These are phyloP conservation scores for Prunus davidiana DNA, from an alignment of 306 rosid genomes.

Conservation along the genomic window DNA sequence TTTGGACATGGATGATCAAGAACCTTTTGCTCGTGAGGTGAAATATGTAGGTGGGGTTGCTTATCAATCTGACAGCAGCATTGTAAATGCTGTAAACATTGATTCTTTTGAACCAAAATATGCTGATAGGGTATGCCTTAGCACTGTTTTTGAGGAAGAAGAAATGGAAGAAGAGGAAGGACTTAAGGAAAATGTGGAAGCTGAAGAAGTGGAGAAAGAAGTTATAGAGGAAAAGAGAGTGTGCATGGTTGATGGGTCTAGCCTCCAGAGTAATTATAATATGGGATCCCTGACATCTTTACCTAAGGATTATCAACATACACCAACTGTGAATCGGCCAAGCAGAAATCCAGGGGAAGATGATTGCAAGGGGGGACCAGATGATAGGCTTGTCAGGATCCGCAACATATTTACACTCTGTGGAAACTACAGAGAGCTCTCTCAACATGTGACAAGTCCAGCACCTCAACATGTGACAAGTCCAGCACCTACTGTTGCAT, in stretches of 20 bases:
- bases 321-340: slow-evolving; percentile 19
- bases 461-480: slow-evolving; percentile 44
- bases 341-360: slow-evolving; percentile 42
- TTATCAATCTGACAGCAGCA: slow-evolving; percentile 35
- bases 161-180: slow-evolving; percentile 61
- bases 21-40: slow-evolving; percentile 53
- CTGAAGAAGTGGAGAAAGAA: slow-evolving; percentile 75
- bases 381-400: slow-evolving; percentile 45
- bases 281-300: slow-evolving; percentile 16
- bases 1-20: slow-evolving; percentile 94
- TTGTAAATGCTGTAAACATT: slow-evolving; percentile 30
- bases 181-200: slow-evolving; percentile 45
- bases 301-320: slow-evolving; percentile 19
- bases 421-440: slow-evolving; percentile 87
- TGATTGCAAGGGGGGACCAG: slow-evolving; percentile 40
- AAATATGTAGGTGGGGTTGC: slow-evolving; percentile 36
- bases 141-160: slow-evolving; percentile 85
- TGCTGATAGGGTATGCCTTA: slow-evolving; percentile 55
- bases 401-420: slow-evolving; percentile 90
- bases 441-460: slow-evolving; percentile 52
- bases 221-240: slow-evolving; percentile 86
- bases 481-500: slow-evolving; percentile 37
- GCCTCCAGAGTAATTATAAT: slow-evolving; percentile 7
- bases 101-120: slow-evolving; percentile 41
- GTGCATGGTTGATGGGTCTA: slow-evolving; percentile 42